A percentile compares a stretch with the other conserved stretches of the same genome.
Evolutionary conservation across 257 asterid genomes (phyloP).

Genomic region (Petunia secreta): DNA sequence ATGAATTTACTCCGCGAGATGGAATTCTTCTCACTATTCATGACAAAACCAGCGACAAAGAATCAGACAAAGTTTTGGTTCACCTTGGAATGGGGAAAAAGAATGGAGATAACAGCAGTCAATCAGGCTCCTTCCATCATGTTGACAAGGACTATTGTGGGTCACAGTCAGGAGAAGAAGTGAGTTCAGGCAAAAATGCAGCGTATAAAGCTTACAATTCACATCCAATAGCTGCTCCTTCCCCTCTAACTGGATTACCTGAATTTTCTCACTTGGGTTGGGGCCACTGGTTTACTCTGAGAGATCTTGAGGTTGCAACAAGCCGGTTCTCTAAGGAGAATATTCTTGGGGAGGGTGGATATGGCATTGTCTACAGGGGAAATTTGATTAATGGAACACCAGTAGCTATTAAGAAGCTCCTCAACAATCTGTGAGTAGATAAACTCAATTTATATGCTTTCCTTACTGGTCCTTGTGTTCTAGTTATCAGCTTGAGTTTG

Average conservation of each 20-base stretch:
- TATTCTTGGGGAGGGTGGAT: constrained; percentile 95
- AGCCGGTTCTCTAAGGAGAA: constrained; percentile 82
- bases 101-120: constrained; percentile 63
- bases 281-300: constrained; percentile 98
- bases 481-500: constrained; percentile 15
- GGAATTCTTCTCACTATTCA: constrained; percentile 85
- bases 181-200: constrained; percentile 65
- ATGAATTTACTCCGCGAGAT: constrained; percentile 64
- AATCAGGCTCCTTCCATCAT: constrained; percentile 65
- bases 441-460: constrained; percentile 13
- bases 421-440: constrained; percentile 83
- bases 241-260: constrained; percentile 88
- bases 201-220: constrained; percentile 56
- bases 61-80: constrained; percentile 75
- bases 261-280: constrained; percentile 94
- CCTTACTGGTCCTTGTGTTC: constrained; percentile 8
- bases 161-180: constrained; percentile 87
- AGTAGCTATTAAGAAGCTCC: constrained; percentile 92
- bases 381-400: constrained; percentile 75
- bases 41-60: constrained; percentile 71
- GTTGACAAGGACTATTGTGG: constrained; percentile 69
- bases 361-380: constrained; percentile 90
- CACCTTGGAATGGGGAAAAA: constrained; percentile 73
- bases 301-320: constrained; percentile 89
- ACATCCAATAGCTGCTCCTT: constrained; percentile 75